Evolutionary conservation across 352 stramenopile species (phyloP).

Genomic region (Phytophthora sojae): DNA sequence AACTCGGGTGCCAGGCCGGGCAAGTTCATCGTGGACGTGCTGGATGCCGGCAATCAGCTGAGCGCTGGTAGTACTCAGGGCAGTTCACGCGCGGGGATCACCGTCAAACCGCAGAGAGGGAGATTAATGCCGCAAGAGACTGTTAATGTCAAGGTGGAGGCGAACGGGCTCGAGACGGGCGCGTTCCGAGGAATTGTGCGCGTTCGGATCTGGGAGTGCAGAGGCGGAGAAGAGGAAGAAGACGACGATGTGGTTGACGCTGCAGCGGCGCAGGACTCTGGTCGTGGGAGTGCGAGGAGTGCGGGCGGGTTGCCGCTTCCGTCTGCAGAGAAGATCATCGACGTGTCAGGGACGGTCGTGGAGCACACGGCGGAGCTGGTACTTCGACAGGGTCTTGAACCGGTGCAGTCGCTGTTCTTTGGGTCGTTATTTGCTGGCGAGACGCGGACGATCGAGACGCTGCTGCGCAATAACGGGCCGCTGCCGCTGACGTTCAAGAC

Average conservation of each 20-base stretch:
- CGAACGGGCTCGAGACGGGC: constrained; percentile 42
- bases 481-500: constrained; percentile 71
- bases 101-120: constrained; percentile 44
- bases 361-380: constrained; percentile 90
- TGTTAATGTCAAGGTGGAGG: constrained; percentile 60
- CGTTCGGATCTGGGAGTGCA: constrained; percentile 48
- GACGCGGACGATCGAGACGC: constrained; percentile 58
- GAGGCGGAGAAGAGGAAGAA: constrained; percentile 14
- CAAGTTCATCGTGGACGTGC: constrained; percentile 60
- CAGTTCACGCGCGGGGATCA: constrained; percentile 21
- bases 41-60: constrained; percentile 26
- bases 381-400: constrained; percentile 48
- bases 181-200: constrained; percentile 54
- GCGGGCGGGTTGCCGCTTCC: background rate
- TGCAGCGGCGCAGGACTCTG: background rate
- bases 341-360: constrained; percentile 82
- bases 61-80: background rate
- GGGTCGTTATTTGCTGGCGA: constrained; percentile 79
- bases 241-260: constrained; percentile 18
- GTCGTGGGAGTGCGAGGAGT: background rate
- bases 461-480: constrained; percentile 83
- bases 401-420: constrained; percentile 68
- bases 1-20: constrained; percentile 58
- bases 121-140: constrained; percentile 40
- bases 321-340: constrained; percentile 71